These are phyloP conservation scores for Trypanosoma lewisi DNA, from an alignment of 208 protist genomes.

Conservation along the genomic window DNA sequence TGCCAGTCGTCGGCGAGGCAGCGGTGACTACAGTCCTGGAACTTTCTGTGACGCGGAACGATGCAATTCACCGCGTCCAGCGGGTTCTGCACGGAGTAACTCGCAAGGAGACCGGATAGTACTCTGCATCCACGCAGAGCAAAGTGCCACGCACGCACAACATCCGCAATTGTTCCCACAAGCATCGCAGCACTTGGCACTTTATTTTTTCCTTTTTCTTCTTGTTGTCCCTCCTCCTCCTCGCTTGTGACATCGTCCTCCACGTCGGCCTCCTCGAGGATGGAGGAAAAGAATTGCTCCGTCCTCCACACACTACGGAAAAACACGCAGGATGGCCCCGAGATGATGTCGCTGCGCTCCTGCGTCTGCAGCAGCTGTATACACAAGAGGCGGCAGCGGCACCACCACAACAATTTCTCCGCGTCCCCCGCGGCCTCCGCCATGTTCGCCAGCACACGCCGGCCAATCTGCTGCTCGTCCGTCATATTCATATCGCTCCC, in stretches of 20 bases:
- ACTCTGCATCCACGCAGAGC: slow-evolving; percentile 8
- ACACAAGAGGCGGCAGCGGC: slow-evolving; percentile 68
- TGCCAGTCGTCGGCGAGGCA: slow-evolving; percentile 69
- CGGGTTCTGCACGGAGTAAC: slow-evolving; percentile 14
- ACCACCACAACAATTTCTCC: slow-evolving; percentile 71
- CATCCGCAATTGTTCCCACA: slow-evolving; percentile 72
- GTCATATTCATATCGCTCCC: slow-evolving; percentile 1
- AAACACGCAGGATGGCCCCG: slow-evolving; percentile 40
- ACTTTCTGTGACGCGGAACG: slow-evolving; percentile 54
- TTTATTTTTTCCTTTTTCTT: too few relatives aligned
- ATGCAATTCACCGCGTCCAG: slow-evolving; percentile 26
- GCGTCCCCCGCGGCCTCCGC: slow-evolving; percentile 30
- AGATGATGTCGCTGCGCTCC: slow-evolving; percentile 42
- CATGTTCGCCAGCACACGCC: slow-evolving; percentile 52
- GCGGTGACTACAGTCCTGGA: slow-evolving; percentile 48
- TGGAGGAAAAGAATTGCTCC: slow-evolving; percentile 32
- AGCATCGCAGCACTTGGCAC: slow-evolving; percentile 14
- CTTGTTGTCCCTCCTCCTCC: neutral
- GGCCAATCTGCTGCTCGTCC: slow-evolving; percentile 21
- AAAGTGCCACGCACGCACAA: slow-evolving; percentile 24
- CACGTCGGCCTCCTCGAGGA: slow-evolving; percentile 18
- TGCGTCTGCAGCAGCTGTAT: slow-evolving; percentile 34
- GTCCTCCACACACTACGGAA: slow-evolving; percentile 61
- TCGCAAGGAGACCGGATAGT: slow-evolving; percentile 17
- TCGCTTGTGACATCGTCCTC: slow-evolving; percentile 14